A percentile compares a stretch with the other conserved stretches of the same genome.
These are phyloP conservation scores for Aphanomyces cochlioides DNA, from an alignment of 352 stramenopile species.

Conservation along the genomic window DNA sequence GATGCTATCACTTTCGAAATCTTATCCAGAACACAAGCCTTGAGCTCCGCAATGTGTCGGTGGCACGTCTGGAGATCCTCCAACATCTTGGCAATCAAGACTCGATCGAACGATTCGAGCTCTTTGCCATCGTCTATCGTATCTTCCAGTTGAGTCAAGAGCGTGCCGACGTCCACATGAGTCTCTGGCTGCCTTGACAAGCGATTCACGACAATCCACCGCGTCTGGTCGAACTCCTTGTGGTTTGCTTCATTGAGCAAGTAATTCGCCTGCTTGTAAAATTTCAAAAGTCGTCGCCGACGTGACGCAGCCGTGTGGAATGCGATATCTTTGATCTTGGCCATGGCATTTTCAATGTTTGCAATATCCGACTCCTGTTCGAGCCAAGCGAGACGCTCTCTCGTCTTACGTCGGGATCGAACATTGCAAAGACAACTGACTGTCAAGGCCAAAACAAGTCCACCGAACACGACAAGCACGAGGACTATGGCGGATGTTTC, in stretches of 20 bases:
- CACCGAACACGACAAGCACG: not conserved
- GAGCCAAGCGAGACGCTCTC: not conserved
- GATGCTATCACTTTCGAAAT: not conserved
- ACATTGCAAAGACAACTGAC: not conserved
- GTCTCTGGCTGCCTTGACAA: not conserved
- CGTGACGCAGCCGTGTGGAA: constrained; percentile 4
- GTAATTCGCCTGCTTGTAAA: not conserved
- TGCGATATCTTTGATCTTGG: not conserved
- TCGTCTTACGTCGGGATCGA: not conserved
- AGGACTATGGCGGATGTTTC: not conserved
- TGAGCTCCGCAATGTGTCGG: not conserved
- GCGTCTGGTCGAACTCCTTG: not conserved
- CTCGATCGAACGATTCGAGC: not conserved
- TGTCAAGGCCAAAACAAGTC: not conserved
- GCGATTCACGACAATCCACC: constrained; percentile 10
- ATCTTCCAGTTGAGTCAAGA: not conserved
- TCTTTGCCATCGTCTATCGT: not conserved
- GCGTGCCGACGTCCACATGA: not conserved
- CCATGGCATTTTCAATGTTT: not conserved
- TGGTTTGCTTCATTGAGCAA: not conserved
- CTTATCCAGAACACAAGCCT: not conserved
- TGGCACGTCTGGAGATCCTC: not conserved
- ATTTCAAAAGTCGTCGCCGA: not conserved
- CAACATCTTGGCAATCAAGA: not conserved
- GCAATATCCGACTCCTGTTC: not conserved